phyloP scores from a whole-genome alignment of 1,139 yeast species.

The Yamadazyma buinensis region DNA sequence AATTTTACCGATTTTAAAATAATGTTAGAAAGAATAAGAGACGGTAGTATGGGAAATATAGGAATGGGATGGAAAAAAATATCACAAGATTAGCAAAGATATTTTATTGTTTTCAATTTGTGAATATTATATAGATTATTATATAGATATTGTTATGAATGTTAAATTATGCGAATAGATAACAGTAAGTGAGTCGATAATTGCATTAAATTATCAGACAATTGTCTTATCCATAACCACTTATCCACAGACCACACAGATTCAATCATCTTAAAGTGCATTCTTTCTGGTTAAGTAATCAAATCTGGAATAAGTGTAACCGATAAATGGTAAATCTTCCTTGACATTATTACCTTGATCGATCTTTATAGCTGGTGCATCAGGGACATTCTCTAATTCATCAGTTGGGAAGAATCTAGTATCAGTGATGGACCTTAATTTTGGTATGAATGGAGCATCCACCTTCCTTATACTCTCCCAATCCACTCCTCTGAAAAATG shows the following conservation, averaged over 20 bases:
- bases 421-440: constrained; percentile 72
- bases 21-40: no score
- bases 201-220: no score
- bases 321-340: constrained; percentile 93
- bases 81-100: no score
- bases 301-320: constrained; percentile 91
- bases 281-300: constrained; percentile 87
- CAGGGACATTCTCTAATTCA: constrained; percentile 93
- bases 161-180: no score
- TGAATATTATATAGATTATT: no score
- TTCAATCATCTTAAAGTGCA: constrained; percentile 46
- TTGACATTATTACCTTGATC: constrained; percentile 55
- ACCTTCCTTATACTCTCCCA: constrained; percentile 93
- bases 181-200: no score
- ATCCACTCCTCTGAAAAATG: constrained; percentile 93
- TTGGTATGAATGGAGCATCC: constrained; percentile 86
- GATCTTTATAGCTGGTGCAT: constrained; percentile 83
- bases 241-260: background rate
- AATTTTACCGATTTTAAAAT: no score
- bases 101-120: no score
- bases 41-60: no score
- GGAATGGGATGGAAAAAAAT: no score
- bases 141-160: no score
- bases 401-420: constrained; percentile 98
- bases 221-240: no score